A percentile compares a stretch with the other conserved stretches of the same genome.
phyloP scores from a whole-genome alignment of 495 filamentous ascomycete species.

The Trichoderma parareesei region DNA sequence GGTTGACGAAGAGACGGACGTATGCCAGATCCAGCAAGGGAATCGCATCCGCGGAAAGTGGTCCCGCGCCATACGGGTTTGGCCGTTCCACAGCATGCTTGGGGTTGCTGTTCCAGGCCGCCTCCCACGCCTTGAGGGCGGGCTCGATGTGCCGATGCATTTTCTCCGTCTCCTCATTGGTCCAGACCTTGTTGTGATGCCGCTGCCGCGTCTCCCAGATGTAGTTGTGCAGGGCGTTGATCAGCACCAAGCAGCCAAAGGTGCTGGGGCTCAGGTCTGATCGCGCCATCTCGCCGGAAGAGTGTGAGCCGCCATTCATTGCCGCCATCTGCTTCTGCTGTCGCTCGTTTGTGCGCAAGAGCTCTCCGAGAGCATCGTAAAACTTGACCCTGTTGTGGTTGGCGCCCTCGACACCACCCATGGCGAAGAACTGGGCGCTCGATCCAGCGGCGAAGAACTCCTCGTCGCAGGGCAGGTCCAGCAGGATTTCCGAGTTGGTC shows the following conservation, averaged over 20 bases:
- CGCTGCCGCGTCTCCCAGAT: constrained; percentile 96
- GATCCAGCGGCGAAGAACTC: constrained; percentile 83
- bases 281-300: constrained; percentile 43
- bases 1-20: constrained; percentile 85
- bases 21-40: constrained; percentile 93
- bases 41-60: constrained; percentile 88
- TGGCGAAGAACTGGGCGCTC: constrained; percentile 65
- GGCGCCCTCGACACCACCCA: constrained; percentile 59
- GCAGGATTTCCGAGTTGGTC: constrained; percentile 87
- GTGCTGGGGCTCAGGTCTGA: constrained; percentile 78
- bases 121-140: constrained; percentile 88
- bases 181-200: constrained; percentile 87
- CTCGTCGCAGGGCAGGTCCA: constrained; percentile 91
- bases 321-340: constrained; percentile 36
- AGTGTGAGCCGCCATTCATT: constrained; percentile 33
- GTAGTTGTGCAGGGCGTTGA: constrained; percentile 95
- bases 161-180: constrained; percentile 80
- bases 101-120: constrained; percentile 83
- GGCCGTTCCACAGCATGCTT: constrained; percentile 82
- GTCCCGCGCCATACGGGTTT: constrained; percentile 81
- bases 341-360: constrained; percentile 67
- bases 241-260: constrained; percentile 87
- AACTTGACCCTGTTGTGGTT: constrained; percentile 63
- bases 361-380: constrained; percentile 64
- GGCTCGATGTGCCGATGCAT: constrained; percentile 98